phyloP scores from a whole-genome alignment of 768 basidiomycete species.

The Trametes gibbosa region DNA sequence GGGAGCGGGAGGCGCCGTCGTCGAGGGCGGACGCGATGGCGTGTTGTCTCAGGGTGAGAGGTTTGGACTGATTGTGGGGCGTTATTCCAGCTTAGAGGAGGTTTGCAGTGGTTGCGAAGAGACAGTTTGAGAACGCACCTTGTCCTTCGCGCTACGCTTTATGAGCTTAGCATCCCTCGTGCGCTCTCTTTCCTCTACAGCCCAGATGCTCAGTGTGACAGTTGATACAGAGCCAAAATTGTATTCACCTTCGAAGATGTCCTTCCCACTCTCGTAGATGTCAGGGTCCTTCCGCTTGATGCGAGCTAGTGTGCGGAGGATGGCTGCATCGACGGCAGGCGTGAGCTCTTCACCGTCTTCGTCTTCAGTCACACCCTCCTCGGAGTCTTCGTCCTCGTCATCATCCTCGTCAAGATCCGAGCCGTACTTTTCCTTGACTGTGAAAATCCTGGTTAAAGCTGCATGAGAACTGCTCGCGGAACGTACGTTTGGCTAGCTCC shows the following conservation, averaged over 20 bases:
- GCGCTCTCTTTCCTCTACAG: slow-evolving; percentile 66
- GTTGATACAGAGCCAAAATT: not conserved
- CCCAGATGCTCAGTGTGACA: not conserved
- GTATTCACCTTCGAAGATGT: slow-evolving; percentile 76
- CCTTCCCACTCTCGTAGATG: slow-evolving; percentile 71
- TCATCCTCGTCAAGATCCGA: slow-evolving; percentile 61
- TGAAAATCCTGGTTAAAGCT: not conserved
- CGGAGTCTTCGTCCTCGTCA: slow-evolving; percentile 58
- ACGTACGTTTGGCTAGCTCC: slow-evolving; percentile 74
- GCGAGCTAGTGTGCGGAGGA: slow-evolving; percentile 82
- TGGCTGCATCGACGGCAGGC: slow-evolving; percentile 90
- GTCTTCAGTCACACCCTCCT: slow-evolving; percentile 83
- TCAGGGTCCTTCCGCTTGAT: slow-evolving; percentile 80
- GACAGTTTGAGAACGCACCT: slow-evolving; percentile 36
- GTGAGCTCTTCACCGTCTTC: slow-evolving; percentile 95
- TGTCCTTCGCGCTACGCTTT: slow-evolving; percentile 40
- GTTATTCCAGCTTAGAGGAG: slow-evolving; percentile 7
- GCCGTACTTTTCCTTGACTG: slow-evolving; percentile 88
- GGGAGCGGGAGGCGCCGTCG: slow-evolving; percentile 51
- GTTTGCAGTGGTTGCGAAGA: slow-evolving; percentile 1
- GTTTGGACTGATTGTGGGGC: slow-evolving; percentile 50
- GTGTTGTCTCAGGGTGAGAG: slow-evolving; percentile 72
- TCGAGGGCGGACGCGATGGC: slow-evolving; percentile 61
- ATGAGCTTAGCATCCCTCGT: slow-evolving; percentile 34
- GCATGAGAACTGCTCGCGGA: not conserved